Conservation (phyloP, 371 early-diverging fungal genomes). For the Mortierella sp. region DNA sequence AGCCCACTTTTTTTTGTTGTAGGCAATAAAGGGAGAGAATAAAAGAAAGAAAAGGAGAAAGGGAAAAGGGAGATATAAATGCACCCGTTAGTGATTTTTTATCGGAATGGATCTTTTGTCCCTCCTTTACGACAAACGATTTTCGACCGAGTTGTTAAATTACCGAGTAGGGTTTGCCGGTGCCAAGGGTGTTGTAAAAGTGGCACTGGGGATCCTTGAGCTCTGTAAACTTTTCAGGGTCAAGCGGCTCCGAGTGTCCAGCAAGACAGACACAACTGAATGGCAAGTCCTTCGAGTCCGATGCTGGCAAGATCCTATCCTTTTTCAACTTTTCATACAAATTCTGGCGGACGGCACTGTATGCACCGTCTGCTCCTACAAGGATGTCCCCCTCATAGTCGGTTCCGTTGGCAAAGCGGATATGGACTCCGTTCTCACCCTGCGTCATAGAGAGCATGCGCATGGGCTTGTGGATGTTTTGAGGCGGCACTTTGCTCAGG, state of each 20-base stretch:
- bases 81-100: neutral
- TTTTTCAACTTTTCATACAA: neutral
- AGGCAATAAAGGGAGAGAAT: neutral
- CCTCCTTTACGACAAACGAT: neutral
- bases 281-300: slow-evolving; percentile 8
- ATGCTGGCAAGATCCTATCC: neutral
- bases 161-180: slow-evolving; percentile 23
- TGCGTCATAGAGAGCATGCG: slow-evolving; percentile 7
- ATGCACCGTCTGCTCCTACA: slow-evolving; percentile 26
- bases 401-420: neutral
- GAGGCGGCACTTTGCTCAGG: neutral
- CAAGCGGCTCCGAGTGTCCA: slow-evolving; percentile 14
- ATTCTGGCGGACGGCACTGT: slow-evolving; percentile 12
- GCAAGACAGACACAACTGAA: slow-evolving; percentile 20
- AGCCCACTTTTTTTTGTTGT: slow-evolving; percentile 1
- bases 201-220: neutral
- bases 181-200: neutral
- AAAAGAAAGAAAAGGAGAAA: neutral
- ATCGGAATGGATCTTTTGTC: neutral
- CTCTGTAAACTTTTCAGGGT: slow-evolving; percentile 12
- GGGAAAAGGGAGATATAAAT: neutral
- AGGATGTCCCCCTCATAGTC: slow-evolving; percentile 12
- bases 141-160: neutral
- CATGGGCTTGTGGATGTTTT: slow-evolving; percentile 1
- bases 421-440: slow-evolving; percentile 6